Evolutionary conservation across 2,329 filamentous ascomycete genomes (phyloP), one percentile per base, ranked within the genome.

Genomic region (Alternaria rosae): DNA sequence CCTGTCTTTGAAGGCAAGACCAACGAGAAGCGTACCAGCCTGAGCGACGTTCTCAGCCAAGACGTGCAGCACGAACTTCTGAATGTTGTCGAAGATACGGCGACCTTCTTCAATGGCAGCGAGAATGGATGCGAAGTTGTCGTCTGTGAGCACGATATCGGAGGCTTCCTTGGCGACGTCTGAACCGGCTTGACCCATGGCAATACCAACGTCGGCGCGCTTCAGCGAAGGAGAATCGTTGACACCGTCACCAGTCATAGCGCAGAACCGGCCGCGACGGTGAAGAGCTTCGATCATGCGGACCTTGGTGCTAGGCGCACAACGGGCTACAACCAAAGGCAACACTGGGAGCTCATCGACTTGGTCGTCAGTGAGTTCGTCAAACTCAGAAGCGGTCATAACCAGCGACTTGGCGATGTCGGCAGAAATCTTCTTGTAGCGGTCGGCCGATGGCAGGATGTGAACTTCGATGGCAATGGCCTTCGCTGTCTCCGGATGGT

Each of bases 221-320:
- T 92, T 92, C 32, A 96, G 85, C 5, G 91, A 93, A 0, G 92
- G 92, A 2, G 91, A 91, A 74, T 96, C 92, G 74, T 96, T 96
- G 65, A 95, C 92, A 48, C 92, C 92, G 70, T 96, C 92, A 61
- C 92, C 92, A 17, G 92, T 95, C 92, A 96, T 95, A 61, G 92
- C 92, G 78, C 90, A 92, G 78, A 91, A 94, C 20, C 87, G 86
- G 21, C 87, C 85, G 42, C 92, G 89, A 15, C 93, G 88, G 67
- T 94, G 91, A 15, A 97, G 86, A 6, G 93, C 92, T 69, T 94
- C 92, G 54, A 97, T 94, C 92, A 97, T 96, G 61, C 92, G 89
- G 5, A 93, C 92, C 81, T 97, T 97, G 41, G 93, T 96, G 61
- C 91, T 88, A 0, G 93, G 93, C 1, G 92, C 91, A 75, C 92